A percentile compares a stretch with the other conserved stretches of the same genome.
These are phyloP conservation scores for Colletotrichum sp. DNA, from an alignment of 2,329 filamentous ascomycete genomes.

Conservation along the genomic window DNA sequence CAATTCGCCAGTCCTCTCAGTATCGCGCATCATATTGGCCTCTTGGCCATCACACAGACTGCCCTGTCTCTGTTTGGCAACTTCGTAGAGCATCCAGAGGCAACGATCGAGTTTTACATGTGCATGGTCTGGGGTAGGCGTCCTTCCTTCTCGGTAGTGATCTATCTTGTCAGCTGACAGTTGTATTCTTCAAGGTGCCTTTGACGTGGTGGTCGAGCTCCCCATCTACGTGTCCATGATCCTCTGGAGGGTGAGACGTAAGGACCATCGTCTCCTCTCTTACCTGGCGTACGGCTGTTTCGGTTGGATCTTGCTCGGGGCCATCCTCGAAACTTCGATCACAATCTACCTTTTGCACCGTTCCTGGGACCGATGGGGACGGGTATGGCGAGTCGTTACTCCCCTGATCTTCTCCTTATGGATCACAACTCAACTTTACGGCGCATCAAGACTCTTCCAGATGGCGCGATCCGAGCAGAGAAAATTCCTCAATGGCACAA, in stretches of 20 bases:
- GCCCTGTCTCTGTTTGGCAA: slow-evolving; percentile 16
- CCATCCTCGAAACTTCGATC: slow-evolving; percentile 2
- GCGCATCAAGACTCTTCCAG: slow-evolving; percentile 1
- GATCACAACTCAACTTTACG: slow-evolving; percentile 21
- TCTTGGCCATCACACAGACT: slow-evolving; percentile 19
- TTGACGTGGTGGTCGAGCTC: slow-evolving; percentile 15
- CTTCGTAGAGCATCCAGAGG: neutral
- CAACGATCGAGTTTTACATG: slow-evolving; percentile 21
- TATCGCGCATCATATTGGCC: slow-evolving; percentile 22
- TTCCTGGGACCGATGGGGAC: slow-evolving; percentile 19
- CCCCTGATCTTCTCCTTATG: slow-evolving; percentile 17
- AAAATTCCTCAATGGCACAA: neutral
- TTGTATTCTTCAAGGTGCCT: neutral
- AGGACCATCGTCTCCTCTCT: neutral
- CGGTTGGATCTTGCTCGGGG: slow-evolving; percentile 2
- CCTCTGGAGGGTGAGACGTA: slow-evolving; percentile 11
- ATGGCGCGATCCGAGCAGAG: slow-evolving; percentile 12
- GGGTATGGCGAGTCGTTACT: slow-evolving; percentile 12
- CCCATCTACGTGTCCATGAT: slow-evolving; percentile 20
- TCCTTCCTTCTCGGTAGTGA: neutral
- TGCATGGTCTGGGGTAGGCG: slow-evolving; percentile 21
- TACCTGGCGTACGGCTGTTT: neutral
- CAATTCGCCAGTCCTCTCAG: slow-evolving; percentile 20
- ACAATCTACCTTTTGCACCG: slow-evolving; percentile 19
- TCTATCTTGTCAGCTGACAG: neutral